Evolutionary conservation across 2,329 filamentous ascomycete genomes (phyloP).

Genomic region (Nemania sp.): DNA sequence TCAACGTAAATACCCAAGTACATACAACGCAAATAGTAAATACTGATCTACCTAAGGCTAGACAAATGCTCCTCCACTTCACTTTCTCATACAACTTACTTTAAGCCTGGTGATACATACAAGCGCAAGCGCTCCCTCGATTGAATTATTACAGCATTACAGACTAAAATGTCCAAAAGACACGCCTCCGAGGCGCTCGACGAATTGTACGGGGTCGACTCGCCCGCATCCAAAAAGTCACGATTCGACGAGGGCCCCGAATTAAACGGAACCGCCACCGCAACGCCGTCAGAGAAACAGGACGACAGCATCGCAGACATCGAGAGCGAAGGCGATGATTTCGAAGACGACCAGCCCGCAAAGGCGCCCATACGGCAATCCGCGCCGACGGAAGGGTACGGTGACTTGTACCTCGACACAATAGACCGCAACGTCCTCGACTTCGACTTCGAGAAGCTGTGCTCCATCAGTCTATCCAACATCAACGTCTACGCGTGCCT

Average conservation of each 20-base stretch:
- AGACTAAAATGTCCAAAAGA: slow-evolving; percentile 65
- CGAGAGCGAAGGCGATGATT: slow-evolving; percentile 56
- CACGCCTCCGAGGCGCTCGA: slow-evolving; percentile 71
- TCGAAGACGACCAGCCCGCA: slow-evolving; percentile 54
- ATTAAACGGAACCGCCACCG: slow-evolving; percentile 50
- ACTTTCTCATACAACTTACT: background rate
- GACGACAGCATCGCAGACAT: slow-evolving; percentile 51
- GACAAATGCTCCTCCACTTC: background rate
- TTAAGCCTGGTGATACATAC: background rate
- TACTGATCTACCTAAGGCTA: background rate
- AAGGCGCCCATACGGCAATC: slow-evolving; percentile 73
- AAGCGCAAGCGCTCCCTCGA: background rate
- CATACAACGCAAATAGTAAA: too few relatives aligned
- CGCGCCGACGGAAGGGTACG: slow-evolving; percentile 87
- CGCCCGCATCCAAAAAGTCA: slow-evolving; percentile 70
- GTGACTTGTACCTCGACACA: slow-evolving; percentile 96
- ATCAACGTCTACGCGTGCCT: slow-evolving; percentile 99
- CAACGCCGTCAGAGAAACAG: slow-evolving; percentile 46
- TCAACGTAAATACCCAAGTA: background rate
- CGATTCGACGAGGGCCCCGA: slow-evolving; percentile 61
- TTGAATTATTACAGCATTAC: background rate
- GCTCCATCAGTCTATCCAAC: slow-evolving; percentile 94
- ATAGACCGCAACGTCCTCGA: slow-evolving; percentile 93
- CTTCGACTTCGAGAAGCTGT: slow-evolving; percentile 99
- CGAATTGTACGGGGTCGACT: slow-evolving; percentile 65